Percentiles rank a stretch among this genome's conserved stretches.
phyloP scores from a whole-genome alignment of 2,329 filamentous ascomycete genomes.

The Fusarium oxysporum region DNA sequence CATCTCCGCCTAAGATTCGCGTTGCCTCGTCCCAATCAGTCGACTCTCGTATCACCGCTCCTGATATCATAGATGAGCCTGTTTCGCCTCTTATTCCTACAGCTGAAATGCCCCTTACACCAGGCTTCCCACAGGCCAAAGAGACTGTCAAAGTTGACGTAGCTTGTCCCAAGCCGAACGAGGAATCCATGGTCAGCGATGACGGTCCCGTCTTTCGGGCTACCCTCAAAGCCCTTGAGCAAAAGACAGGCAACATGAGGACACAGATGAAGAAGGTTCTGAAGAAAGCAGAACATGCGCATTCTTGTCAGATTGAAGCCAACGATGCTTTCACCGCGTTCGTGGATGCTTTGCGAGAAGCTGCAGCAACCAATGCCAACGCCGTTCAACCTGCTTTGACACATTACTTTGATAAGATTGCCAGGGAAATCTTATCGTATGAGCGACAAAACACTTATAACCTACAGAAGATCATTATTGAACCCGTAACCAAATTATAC shows the following conservation, averaged over 20 bases:
- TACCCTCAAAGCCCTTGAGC: conserved; percentile 95
- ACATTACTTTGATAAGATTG: conserved; percentile 98
- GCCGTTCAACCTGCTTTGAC: conserved; percentile 97
- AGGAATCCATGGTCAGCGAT: conserved; percentile 86
- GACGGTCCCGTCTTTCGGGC: conserved; percentile 96
- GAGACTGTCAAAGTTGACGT: conserved; percentile 85
- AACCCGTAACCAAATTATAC: conserved; percentile 91
- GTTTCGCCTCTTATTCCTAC: conserved; percentile 61
- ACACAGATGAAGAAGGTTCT: conserved; percentile 95
- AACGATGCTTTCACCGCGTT: conserved; percentile 89
- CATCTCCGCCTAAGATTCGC: conserved; percentile 79
- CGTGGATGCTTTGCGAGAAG: conserved; percentile 86
- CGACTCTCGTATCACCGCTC: conserved; percentile 81
- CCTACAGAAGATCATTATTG: conserved; percentile 92
- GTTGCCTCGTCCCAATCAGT: conserved; percentile 89
- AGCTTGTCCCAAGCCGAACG: conserved; percentile 84
- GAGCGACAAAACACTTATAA: conserved; percentile 87
- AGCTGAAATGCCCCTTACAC: conserved; percentile 52
- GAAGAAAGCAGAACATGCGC: conserved; percentile 90
- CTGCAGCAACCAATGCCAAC: conserved; percentile 90
- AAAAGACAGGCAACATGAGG: conserved; percentile 96
- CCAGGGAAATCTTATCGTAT: conserved; percentile 87
- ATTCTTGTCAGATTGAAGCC: conserved; percentile 81
- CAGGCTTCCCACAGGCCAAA: conserved; percentile 45
- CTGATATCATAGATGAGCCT: conserved; percentile 71